Conservation (phyloP, 2,329 filamentous ascomycete genomes). For the Mollisiaceae sp. region DNA sequence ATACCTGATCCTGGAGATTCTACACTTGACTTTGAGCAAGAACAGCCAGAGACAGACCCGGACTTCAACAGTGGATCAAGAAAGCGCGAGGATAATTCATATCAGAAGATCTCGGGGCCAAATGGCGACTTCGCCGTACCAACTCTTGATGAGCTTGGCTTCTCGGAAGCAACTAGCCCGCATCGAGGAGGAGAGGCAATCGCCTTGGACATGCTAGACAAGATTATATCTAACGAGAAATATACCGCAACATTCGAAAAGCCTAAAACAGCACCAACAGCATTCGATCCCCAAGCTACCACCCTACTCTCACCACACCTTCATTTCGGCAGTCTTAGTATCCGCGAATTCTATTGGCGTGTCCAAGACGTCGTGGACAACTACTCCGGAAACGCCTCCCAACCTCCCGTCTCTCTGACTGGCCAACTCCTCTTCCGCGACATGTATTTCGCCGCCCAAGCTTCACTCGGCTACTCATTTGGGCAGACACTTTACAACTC, state of each 20-base stretch:
- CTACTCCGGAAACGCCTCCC: conserved; percentile 55
- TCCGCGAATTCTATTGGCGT: conserved; percentile 75
- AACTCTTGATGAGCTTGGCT: conserved; percentile 72
- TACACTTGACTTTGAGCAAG: conserved; percentile 62
- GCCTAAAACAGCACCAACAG: conserved; percentile 75
- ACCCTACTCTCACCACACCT: conserved; percentile 75
- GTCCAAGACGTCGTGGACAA: conserved; percentile 65
- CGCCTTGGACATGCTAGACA: conserved; percentile 62
- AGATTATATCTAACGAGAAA: conserved; percentile 64
- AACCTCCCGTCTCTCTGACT: conserved; percentile 69
- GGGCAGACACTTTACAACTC: conserved; percentile 68
- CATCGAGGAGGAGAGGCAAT: conserved; percentile 74
- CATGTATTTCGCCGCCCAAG: conserved; percentile 84
- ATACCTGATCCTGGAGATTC: conserved; percentile 71
- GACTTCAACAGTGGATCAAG: conserved; percentile 67
- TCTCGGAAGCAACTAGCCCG: conserved; percentile 68
- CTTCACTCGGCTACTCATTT: conserved; percentile 67
- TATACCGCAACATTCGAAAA: conserved; percentile 79
- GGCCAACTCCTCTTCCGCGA: conserved; percentile 79
- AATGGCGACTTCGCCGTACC: conserved; percentile 72
- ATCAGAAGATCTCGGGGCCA: conserved; percentile 67
- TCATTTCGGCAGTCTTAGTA: conserved; percentile 75
- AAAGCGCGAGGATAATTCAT: conserved; percentile 59
- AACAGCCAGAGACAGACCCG: conserved; percentile 53
- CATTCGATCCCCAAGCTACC: conserved; percentile 74